These are phyloP conservation scores for Pythium folliculosum DNA, from an alignment of 352 stramenopile genomes.

Conservation along the genomic window DNA sequence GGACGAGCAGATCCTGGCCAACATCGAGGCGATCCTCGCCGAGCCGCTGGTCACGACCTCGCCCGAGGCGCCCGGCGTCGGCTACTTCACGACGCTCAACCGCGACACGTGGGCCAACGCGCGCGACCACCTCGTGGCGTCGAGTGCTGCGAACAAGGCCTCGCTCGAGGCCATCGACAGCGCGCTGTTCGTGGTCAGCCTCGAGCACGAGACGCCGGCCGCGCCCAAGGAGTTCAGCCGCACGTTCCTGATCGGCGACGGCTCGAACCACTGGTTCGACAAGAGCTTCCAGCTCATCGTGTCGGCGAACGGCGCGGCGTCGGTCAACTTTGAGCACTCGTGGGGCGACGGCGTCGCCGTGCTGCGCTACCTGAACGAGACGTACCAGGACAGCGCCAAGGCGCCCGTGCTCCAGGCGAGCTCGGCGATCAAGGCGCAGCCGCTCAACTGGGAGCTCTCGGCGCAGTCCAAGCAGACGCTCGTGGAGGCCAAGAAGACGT, in stretches of 20 bases:
- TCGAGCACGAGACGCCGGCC: conserved; percentile 71
- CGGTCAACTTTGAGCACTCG: conserved; percentile 91
- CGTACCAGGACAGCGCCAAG: conserved; percentile 82
- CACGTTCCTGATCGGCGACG: conserved; percentile 83
- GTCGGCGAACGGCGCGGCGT: conserved; percentile 73
- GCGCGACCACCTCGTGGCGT: conserved; percentile 56
- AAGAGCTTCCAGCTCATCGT: conserved; percentile 93
- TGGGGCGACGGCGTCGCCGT: conserved; percentile 83
- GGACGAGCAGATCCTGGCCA: conserved; percentile 81
- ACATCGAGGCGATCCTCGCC: conserved; percentile 82
- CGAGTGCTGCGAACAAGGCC: conserved; percentile 57
- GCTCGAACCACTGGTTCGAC: conserved; percentile 91
- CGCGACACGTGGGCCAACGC: conserved; percentile 81
- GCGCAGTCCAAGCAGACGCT: conserved; percentile 60
- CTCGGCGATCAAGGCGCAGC: conserved; percentile 30
- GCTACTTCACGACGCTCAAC: conserved; percentile 81
- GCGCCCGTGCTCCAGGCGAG: conserved; percentile 56
- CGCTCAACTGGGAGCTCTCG: conserved; percentile 70
- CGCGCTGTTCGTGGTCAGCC: conserved; percentile 80
- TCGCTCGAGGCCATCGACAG: conserved; percentile 84
- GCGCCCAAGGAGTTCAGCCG: conserved; percentile 62
- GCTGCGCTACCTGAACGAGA: conserved; percentile 88
- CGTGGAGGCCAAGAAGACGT: conserved; percentile 66
- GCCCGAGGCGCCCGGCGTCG: conserved; percentile 49
- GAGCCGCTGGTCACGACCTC: conserved; percentile 50